phyloP scores from a whole-genome alignment of 1,284 basidiomycete genomes.

The Sanghuangporus sanghuang region DNA sequence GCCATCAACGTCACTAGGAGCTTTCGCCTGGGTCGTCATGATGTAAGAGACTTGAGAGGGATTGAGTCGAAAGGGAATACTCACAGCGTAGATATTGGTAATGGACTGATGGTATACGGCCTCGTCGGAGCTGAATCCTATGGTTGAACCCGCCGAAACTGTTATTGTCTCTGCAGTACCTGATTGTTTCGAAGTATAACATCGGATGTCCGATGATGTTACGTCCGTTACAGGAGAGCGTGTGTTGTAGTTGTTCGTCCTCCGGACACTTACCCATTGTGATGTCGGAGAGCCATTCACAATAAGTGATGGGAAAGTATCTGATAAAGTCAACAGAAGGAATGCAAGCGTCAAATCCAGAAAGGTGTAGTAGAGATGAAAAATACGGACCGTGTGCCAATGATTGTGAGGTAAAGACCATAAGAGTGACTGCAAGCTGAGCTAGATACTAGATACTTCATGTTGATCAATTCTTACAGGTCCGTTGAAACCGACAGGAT shows the following conservation, averaged over 20 bases:
- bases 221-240: conserved; percentile 35
- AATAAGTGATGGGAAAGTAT: conserved; percentile 37
- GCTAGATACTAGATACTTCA: conserved; percentile 14
- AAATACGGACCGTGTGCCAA: conserved; percentile 15
- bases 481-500: background rate
- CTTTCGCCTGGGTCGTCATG: conserved; percentile 26
- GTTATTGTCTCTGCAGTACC: conserved; percentile 30
- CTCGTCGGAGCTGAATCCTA: conserved; percentile 31
- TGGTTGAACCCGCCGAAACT: conserved; percentile 31
- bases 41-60: background rate
- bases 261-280: conserved; percentile 36
- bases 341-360: background rate
- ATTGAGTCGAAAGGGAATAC: background rate
- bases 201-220: conserved; percentile 34
- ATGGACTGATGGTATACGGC: conserved; percentile 38
- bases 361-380: background rate
- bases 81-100: conserved; percentile 34
- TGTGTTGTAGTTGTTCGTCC: conserved; percentile 40
- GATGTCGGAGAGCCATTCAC: conserved; percentile 33
- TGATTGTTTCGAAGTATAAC: conserved; percentile 32
- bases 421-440: background rate
- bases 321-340: conserved; percentile 22
- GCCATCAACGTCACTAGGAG: conserved; percentile 28
- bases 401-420: conserved; percentile 3
- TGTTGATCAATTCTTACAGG: background rate